phyloP scores from a whole-genome alignment of 2,329 filamentous ascomycete genomes.

The Elsinoe necatrix region DNA sequence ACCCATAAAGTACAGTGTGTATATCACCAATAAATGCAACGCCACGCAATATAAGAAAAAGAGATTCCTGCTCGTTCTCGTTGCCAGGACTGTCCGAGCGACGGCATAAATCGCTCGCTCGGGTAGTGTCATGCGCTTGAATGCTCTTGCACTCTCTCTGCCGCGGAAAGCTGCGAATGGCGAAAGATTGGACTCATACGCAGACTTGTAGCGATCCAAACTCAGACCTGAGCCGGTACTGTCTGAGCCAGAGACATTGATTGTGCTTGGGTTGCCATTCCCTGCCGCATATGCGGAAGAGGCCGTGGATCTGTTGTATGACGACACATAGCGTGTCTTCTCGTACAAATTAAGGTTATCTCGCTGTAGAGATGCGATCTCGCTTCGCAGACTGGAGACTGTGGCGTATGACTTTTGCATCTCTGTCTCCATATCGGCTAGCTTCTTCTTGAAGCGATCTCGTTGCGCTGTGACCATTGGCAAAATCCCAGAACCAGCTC shows the following conservation, averaged over 20 bases:
- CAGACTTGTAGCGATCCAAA: constrained; percentile 77
- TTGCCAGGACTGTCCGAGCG: constrained; percentile 83
- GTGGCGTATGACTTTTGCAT: constrained; percentile 74
- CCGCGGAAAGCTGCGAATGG: constrained; percentile 93
- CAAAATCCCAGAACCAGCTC: constrained; percentile 76
- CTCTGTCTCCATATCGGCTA: constrained; percentile 80
- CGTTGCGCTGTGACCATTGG: constrained; percentile 98
- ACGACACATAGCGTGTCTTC: constrained; percentile 92
- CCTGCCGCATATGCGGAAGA: constrained; percentile 46
- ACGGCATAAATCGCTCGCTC: constrained; percentile 86
- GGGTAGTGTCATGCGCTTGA: constrained; percentile 85
- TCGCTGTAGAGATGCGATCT: constrained; percentile 85
- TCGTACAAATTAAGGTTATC: constrained; percentile 96
- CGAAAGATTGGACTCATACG: constrained; percentile 91
- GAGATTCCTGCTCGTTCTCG: constrained; percentile 80
- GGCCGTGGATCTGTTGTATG: constrained; percentile 60
- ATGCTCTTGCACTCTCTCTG: constrained; percentile 82
- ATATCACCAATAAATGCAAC: constrained; percentile 79
- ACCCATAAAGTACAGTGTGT: constrained; percentile 78
- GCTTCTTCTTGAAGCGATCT: constrained; percentile 96
- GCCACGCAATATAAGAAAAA: constrained; percentile 89
- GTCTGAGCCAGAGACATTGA: constrained; percentile 45
- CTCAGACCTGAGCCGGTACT: constrained; percentile 56
- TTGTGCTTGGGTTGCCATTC: constrained; percentile 67
- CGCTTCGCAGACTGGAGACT: constrained; percentile 78